Evolutionary conservation across 1,284 basidiomycete species (phyloP).

Genomic region (Trichosporon coremiiforme): DNA sequence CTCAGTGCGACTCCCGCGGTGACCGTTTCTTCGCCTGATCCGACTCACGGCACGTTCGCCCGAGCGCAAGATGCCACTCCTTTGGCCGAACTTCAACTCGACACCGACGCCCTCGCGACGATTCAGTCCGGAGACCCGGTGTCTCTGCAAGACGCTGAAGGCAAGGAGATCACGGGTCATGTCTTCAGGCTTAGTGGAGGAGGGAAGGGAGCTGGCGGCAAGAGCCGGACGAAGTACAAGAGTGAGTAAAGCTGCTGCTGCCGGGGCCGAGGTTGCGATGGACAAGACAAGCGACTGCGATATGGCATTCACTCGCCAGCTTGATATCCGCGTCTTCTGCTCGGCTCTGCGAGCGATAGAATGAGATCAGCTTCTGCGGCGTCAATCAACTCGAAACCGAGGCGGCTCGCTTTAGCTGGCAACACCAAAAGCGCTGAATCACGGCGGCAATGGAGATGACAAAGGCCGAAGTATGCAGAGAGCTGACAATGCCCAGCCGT

Average conservation of each 20-base stretch:
- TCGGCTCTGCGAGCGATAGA: neutral
- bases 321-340: neutral
- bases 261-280: neutral
- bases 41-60: conserved; percentile 48
- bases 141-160: conserved; percentile 40
- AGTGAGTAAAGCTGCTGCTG: conserved; percentile 38
- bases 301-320: neutral
- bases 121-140: conserved; percentile 30
- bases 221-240: conserved; percentile 51
- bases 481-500: conserved; percentile 41
- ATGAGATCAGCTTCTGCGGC: neutral
- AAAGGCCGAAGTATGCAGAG: neutral
- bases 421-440: neutral
- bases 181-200: conserved; percentile 56
- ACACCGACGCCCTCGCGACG: conserved; percentile 22
- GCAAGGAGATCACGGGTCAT: conserved; percentile 44
- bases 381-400: neutral
- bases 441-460: neutral
- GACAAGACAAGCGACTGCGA: neutral
- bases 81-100: conserved; percentile 21
- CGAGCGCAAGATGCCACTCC: conserved; percentile 37
- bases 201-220: conserved; percentile 52
- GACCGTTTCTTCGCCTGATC: conserved; percentile 26
- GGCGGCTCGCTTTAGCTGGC: neutral
- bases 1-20: neutral